Conservation (phyloP, 2,329 filamentous ascomycete species). For the Aureobasidium sp. region DNA sequence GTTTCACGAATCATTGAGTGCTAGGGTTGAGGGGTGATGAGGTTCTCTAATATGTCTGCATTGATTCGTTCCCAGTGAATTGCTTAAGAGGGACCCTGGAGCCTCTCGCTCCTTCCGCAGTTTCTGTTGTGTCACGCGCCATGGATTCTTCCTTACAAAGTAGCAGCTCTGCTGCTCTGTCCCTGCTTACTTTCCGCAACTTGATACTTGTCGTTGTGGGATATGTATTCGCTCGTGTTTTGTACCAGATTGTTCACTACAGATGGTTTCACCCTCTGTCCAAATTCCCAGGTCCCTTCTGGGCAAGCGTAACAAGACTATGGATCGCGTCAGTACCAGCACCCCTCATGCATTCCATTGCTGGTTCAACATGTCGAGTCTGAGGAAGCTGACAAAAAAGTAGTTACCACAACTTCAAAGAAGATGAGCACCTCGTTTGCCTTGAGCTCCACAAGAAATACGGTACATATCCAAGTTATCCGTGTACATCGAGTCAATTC, state of each 20-base stretch:
- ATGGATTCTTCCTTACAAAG: background rate
- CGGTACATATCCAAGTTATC: slow-evolving; percentile 30
- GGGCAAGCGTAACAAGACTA: slow-evolving; percentile 21
- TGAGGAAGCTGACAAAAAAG: background rate
- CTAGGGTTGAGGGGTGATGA: background rate
- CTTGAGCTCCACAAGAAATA: slow-evolving; percentile 42
- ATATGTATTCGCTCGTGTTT: background rate
- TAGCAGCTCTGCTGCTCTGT: background rate
- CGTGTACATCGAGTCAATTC: background rate
- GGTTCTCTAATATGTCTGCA: background rate
- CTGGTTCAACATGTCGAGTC: too few relatives aligned
- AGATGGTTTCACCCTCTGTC: slow-evolving; percentile 23
- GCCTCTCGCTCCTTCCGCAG: background rate
- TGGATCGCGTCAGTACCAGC: slow-evolving; percentile 34
- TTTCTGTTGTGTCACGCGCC: background rate
- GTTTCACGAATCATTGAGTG: background rate
- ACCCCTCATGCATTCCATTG: background rate
- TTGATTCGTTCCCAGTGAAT: background rate
- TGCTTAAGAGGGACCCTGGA: background rate
- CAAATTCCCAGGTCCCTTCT: slow-evolving; percentile 24
- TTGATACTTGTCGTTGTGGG: background rate
- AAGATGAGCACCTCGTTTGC: slow-evolving; percentile 39
- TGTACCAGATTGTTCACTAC: slow-evolving; percentile 20
- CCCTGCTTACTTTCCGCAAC: background rate
- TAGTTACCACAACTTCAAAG: slow-evolving; percentile 39